phyloP scores from a whole-genome alignment of 2,329 filamentous ascomycete species.

The Hymenoscyphus occultus region DNA sequence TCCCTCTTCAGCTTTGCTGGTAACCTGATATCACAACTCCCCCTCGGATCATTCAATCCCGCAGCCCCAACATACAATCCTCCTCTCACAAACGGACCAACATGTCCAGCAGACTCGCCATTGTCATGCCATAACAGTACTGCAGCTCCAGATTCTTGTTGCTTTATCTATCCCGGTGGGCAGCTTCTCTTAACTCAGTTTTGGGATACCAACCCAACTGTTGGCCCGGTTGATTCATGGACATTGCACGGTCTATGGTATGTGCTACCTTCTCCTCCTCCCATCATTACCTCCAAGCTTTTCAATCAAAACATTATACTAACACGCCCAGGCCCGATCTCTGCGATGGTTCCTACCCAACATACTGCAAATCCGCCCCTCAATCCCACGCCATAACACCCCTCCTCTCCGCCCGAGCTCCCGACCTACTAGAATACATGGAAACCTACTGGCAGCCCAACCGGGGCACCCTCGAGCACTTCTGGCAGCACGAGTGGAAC shows the following conservation, averaged over 20 bases:
- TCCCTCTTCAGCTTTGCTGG: conserved; percentile 28
- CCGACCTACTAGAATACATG: conserved; percentile 62
- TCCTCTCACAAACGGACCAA: conserved; percentile 25
- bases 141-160: conserved; percentile 58
- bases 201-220: conserved; percentile 66
- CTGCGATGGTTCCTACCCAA: conserved; percentile 66
- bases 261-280: neutral
- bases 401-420: conserved; percentile 39
- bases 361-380: conserved; percentile 61
- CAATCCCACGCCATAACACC: conserved; percentile 61
- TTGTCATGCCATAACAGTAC: conserved; percentile 65
- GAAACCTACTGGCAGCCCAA: conserved; percentile 67
- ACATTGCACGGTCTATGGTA: conserved; percentile 67
- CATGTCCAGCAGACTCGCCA: conserved; percentile 30
- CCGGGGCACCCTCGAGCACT: conserved; percentile 52
- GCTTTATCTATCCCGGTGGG: conserved; percentile 69
- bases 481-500: conserved; percentile 74
- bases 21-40: conserved; percentile 28
- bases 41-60: conserved; percentile 10
- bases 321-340: conserved; percentile 45
- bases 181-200: conserved; percentile 72
- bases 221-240: conserved; percentile 66
- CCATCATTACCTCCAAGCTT: neutral
- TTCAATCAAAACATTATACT: neutral
- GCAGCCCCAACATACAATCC: neutral